Base-by-base conservation (phyloP, 768 basidiomycete species). In the Suillus alpinus region DNA sequence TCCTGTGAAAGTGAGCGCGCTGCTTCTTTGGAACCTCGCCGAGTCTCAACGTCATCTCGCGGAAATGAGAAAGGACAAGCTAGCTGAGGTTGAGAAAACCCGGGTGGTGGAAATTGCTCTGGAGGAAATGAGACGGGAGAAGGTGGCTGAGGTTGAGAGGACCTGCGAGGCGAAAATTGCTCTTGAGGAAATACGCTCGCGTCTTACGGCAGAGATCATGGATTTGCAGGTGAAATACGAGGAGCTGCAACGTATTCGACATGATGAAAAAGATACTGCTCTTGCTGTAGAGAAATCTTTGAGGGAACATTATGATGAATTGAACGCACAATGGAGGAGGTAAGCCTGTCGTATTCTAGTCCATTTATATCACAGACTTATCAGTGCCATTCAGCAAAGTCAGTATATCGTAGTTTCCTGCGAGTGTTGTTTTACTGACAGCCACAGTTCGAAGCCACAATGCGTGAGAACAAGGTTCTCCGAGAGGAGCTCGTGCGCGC, bases 251-350 rank as follows among this genome's bases (percentile, higher is more conserved):
- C 70, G 75, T 40, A 70, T 70, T 55, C 78, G 78, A 31, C 75
- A 74, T 29, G 78, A 80, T 51, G 87, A 86, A 68, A 80, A 76
- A 63, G 81, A 86, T 26, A 77, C 78, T 3, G 80, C 85, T 8
- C 69, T 81, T 46, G 77, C 75, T 10, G 76, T 82, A 39, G 84
- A 87, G 75, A 79, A 70, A 59, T 82, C 74, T 65, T 75, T 89
- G 63, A 78, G 82, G 62, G 80, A 83, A 34, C 83, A 83, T 65
- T 81, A 80, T 56, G 75, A 75, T 53, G 72, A 78, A 41, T 77
- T 84, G 62, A 78, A 80, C 36, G 72, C 68, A 31, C 80, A 73
- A 59, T 76, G 76, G 75, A 76, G 70, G 62, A 65, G 68, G 72
- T 78, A 60, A 62, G 78, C 67, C 66, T 59, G 44, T 7, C 39